Percentiles rank a stretch among this genome's conserved stretches.
Evolutionary conservation across 2,329 filamentous ascomycete species (phyloP).

Genomic region (Dactylellina leptospora): DNA sequence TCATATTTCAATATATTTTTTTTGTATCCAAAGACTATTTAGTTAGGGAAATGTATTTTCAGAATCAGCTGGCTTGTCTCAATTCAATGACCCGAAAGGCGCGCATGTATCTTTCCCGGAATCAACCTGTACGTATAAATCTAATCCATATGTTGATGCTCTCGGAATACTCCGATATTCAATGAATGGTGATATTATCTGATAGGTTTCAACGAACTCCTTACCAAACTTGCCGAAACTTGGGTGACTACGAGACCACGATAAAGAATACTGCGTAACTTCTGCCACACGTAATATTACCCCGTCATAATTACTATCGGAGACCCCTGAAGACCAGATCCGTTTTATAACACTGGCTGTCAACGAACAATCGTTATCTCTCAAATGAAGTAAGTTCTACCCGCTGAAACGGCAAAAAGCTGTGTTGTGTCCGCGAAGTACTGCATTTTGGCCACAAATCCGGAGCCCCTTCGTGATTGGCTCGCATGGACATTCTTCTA

Average conservation of each 20-base stretch:
- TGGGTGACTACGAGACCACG: too few species aligned
- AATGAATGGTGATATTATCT: neutral
- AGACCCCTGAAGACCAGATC: neutral
- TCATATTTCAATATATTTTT: neutral
- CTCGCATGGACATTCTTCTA: conserved; percentile 23
- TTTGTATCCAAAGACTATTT: neutral
- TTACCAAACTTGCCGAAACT: neutral
- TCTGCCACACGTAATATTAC: too few species aligned
- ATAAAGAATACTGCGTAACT: too few species aligned
- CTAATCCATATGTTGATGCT: neutral
- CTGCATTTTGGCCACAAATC: conserved; percentile 9
- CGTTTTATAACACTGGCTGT: neutral
- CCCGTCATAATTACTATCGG: too few species aligned
- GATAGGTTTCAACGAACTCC: too few species aligned
- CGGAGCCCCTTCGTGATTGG: neutral
- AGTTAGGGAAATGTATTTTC: neutral
- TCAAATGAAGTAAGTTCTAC: conserved; percentile 12
- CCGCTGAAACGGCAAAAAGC: conserved; percentile 5
- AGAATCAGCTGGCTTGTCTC: conserved; percentile 7
- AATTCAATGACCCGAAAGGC: conserved; percentile 1
- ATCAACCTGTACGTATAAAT: conserved; percentile 11
- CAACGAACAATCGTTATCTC: conserved; percentile 1
- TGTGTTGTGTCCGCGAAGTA: neutral
- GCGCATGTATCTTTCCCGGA: conserved; percentile 6
- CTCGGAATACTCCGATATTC: neutral